Conservation (phyloP, 768 basidiomycete species). For the Naematelia aurantialba region DNA sequence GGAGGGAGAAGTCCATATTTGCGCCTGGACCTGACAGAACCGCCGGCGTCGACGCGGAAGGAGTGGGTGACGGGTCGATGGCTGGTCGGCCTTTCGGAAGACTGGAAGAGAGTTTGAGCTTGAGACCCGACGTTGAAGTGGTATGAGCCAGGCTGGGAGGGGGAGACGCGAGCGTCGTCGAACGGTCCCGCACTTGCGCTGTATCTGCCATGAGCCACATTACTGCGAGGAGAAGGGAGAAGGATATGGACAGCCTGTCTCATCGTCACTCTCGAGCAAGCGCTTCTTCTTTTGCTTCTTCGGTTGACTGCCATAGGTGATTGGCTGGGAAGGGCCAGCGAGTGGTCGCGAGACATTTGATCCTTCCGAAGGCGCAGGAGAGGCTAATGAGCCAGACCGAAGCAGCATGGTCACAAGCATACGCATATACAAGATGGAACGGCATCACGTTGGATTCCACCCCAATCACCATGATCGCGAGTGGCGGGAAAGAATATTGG, state of each 20-base stretch:
- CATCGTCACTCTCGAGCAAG: slow-evolving; percentile 42
- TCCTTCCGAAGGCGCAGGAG: slow-evolving; percentile 29
- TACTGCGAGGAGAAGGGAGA: not conserved
- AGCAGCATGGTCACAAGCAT: not conserved
- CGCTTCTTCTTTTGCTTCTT: slow-evolving; percentile 42
- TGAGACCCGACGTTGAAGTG: slow-evolving; percentile 34
- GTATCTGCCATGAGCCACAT: not conserved
- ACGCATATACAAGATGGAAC: not conserved
- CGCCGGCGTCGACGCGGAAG: slow-evolving; percentile 20
- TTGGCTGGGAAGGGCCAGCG: slow-evolving; percentile 8
- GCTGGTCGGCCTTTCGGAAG: slow-evolving; percentile 11
- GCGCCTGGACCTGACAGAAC: slow-evolving; percentile 1
- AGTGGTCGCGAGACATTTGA: slow-evolving; percentile 14
- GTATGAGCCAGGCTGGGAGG: slow-evolving; percentile 9
- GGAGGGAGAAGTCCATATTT: slow-evolving; percentile 44
- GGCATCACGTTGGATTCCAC: no score
- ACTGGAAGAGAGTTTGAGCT: slow-evolving; percentile 32
- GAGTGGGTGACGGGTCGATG: slow-evolving; percentile 29
- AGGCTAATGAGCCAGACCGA: slow-evolving; percentile 6
- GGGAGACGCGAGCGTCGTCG: slow-evolving; percentile 26
- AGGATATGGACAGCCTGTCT: slow-evolving; percentile 25
- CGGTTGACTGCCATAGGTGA: slow-evolving; percentile 28
- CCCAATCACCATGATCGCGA: no score
- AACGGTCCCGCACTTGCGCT: slow-evolving; percentile 26
- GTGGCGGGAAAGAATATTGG: not conserved